These are phyloP conservation scores for Leucaena leucocephala DNA, from an alignment of 306 rosid species.

Conservation along the genomic window DNA sequence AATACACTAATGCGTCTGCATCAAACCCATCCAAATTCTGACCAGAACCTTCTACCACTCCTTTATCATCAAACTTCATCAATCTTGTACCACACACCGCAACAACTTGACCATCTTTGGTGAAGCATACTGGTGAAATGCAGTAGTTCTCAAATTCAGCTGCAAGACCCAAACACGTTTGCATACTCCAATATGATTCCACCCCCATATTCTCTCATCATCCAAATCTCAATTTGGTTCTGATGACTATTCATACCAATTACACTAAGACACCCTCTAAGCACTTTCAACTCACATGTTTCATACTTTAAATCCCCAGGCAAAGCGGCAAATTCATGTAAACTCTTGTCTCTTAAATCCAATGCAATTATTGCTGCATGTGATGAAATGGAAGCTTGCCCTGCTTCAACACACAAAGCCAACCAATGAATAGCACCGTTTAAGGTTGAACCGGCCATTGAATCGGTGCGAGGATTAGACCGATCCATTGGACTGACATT, in stretches of 20 bases:
- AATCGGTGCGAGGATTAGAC: background rate
- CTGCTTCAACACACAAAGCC: background rate
- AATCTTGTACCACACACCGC: background rate
- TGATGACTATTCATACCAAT: rapidly evolving
- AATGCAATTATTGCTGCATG: background rate
- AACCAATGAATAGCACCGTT: conserved; percentile 17
- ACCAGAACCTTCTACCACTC: background rate
- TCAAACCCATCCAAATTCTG: background rate
- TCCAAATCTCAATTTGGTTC: background rate
- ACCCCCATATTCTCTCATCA: conserved; percentile 27
- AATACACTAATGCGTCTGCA: background rate
- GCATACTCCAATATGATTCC: conserved; percentile 12
- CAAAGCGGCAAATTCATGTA: background rate
- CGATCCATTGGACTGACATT: background rate
- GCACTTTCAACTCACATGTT: background rate
- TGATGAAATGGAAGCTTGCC: background rate
- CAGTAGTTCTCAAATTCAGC: background rate
- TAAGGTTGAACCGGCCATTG: background rate
- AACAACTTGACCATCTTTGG: background rate
- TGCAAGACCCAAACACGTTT: background rate
- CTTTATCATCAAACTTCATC: background rate
- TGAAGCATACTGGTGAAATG: background rate
- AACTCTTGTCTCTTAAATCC: background rate
- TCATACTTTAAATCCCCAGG: background rate
- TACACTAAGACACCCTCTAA: background rate